Evolutionary conservation across 2,329 filamentous ascomycete genomes (phyloP), one percentile per base, ranked within the genome.

Genomic region (Botryotinia globosa): DNA sequence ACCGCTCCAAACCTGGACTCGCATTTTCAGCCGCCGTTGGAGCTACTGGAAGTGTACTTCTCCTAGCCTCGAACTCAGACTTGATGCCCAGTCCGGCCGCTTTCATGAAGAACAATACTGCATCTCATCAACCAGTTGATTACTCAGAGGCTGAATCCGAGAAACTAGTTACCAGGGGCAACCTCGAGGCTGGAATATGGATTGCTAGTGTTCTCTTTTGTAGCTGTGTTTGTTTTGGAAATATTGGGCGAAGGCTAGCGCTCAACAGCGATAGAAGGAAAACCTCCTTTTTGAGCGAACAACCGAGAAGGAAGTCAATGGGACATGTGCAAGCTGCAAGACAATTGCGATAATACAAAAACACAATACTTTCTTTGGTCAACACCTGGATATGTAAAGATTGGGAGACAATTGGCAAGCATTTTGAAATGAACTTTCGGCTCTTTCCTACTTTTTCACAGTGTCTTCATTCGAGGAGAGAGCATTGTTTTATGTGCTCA

Each of bases 201-300:
- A 91, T 97, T 79, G 86, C 95, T 37, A 97, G 94, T 79, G 94
- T 98, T 39, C 83, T 99, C 68, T 99, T 98, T 81, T 98, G 96
- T 83, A 97, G 93, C 79, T 94, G 93, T 77, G 89, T 98, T 16
- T 98, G 94, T 82, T 98, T 99, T 85, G 96, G 96, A 18, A 98
- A 97, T 80, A 94, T 99, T 79, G 96, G 96, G 20, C 87, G 96
- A 75, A 87, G 93, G 74, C 83, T 98, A 76, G 90, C 91, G 20
- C 67, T 80, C 39, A 77, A 71, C 69, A 69, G 77, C 25, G 61
- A 65, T 39, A 42, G 4, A 20, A 68, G 45, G 62, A 68, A n/a
- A 16, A 51, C 25, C 25, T 16, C 51, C 4, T n/a, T 42, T 39
- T 20, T 61, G 18, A 48, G 29, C 7, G 42, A 68, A 42, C 70